Percentiles rank a stretch among this genome's conserved stretches.
phyloP scores from a whole-genome alignment of 1,284 basidiomycete species.

The Cronartium quercuum region DNA sequence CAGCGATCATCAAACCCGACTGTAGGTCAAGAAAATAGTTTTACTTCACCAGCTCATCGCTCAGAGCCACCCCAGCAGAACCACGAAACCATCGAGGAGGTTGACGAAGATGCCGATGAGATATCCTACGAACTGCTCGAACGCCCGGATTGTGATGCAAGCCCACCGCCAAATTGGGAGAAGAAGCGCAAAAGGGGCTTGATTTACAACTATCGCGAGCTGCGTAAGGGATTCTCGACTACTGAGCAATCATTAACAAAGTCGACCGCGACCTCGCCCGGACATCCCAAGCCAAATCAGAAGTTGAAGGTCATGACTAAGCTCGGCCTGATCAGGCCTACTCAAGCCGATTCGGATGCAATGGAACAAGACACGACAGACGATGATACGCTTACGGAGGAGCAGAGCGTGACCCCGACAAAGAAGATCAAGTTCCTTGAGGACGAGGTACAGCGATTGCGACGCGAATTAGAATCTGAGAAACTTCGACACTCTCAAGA shows the following conservation, averaged over 20 bases:
- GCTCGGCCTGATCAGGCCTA: conserved; percentile 13
- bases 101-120: conserved; percentile 12
- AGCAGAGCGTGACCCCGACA: conserved; percentile 5
- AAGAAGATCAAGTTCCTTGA: conserved; percentile 35
- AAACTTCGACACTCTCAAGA: conserved; percentile 5
- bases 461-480: conserved; percentile 29
- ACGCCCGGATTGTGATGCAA: conserved; percentile 12
- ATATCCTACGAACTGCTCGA: conserved; percentile 32
- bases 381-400: not conserved
- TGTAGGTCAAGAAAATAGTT: not conserved
- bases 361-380: conserved; percentile 5
- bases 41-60: not conserved
- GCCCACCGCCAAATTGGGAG: not conserved
- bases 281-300: conserved; percentile 14
- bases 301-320: conserved; percentile 32
- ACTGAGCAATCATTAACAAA: conserved; percentile 3
- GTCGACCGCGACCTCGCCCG: not conserved
- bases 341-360: not conserved
- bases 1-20: not conserved
- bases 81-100: conserved; percentile 8
- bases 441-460: conserved; percentile 12
- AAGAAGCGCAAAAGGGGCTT: conserved; percentile 28
- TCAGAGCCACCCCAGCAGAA: not conserved
- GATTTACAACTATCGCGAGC: conserved; percentile 9
- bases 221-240: conserved; percentile 8